Percentiles rank a stretch among this genome's conserved stretches.
phyloP scores from a whole-genome alignment of 2,329 filamentous ascomycete genomes.

The Lasiodiplodia citricola region DNA sequence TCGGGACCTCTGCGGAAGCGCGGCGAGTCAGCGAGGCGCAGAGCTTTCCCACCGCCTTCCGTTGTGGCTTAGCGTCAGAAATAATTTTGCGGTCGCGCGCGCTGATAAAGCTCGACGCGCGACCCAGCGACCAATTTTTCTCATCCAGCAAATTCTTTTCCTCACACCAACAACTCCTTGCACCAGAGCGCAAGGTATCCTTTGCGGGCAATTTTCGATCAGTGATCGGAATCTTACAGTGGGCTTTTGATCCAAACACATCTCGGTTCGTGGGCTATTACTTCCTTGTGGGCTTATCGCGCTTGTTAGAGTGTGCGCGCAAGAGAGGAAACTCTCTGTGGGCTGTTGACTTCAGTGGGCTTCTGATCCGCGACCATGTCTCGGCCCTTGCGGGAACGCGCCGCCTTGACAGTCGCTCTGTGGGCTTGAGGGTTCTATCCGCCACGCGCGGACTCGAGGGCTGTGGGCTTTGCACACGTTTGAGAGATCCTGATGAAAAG shows the following conservation, averaged over 20 bases:
- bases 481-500: conserved; percentile 39
- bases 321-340: conserved; percentile 48
- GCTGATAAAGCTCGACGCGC: conserved; percentile 26
- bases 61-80: background rate
- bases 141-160: conserved; percentile 27
- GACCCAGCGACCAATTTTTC: conserved; percentile 27
- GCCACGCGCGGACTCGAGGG: conserved; percentile 50
- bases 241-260: conserved; percentile 45
- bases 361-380: conserved; percentile 38
- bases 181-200: conserved; percentile 19
- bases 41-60: conserved; percentile 1
- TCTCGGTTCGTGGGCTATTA: conserved; percentile 36
- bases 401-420: conserved; percentile 52
- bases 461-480: conserved; percentile 49
- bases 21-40: background rate
- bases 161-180: conserved; percentile 32
- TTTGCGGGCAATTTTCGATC: conserved; percentile 29
- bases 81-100: conserved; percentile 25
- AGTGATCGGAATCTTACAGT: conserved; percentile 34
- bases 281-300: conserved; percentile 38
- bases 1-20: conserved; percentile 1
- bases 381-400: conserved; percentile 61
- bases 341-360: conserved; percentile 44
- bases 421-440: conserved; percentile 46
- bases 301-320: conserved; percentile 42